Base-by-base conservation (phyloP, 1,284 basidiomycete genomes). In the Tremellales sp. region DNA sequence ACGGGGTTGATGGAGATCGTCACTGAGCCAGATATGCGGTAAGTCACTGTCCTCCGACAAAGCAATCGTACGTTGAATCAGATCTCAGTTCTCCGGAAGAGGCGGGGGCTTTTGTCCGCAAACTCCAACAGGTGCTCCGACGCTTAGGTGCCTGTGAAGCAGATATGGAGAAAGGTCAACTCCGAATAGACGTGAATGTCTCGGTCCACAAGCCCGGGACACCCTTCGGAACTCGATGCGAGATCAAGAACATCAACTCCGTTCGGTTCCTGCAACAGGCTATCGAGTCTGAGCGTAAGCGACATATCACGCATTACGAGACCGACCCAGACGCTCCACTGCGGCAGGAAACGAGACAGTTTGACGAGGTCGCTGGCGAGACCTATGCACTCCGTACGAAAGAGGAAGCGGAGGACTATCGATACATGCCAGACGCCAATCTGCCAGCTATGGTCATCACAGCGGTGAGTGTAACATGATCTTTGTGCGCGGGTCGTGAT, bases 381-480 rank as follows among this genome's bases (percentile, higher is more conserved):
- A 98, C 96, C 0, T 93, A 83, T 74, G 79, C 78, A 19, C 74
- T 97, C 51, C 81, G 96, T 37, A 84, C 82, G 41, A 98, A 99
- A 72, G 94, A 97, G 65, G 88, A 92, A 62, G 86, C 90, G 0
- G 87, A 87, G 4, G 94, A 98, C 68, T 99, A 98, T 70, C 81
- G 94, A 6, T 99, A 97, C 75, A 93, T 99, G 90, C 96, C 96
- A 0, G 96, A 98, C 68, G 85, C 90, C 0, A 97, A 98, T 66
- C 75, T 98, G 0, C 89, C 90, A 0, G 82, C 86, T 0, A 70
- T 93, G 4, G 64, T 83, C 23, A 70, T 97, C n/a, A 77, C 79
- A 49, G 67, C 56, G 7, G 74, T 73, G 27, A 57, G 70, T 61
- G 0, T n/a, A n/a, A n/a, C n/a, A n/a, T n/a, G n/a, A n/a, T n/a